Percentiles rank a stretch among this genome's conserved stretches.
Evolutionary conservation across 176 grass and related monocot species (phyloP).

Genomic region (Hyparrhenia diplandra): DNA sequence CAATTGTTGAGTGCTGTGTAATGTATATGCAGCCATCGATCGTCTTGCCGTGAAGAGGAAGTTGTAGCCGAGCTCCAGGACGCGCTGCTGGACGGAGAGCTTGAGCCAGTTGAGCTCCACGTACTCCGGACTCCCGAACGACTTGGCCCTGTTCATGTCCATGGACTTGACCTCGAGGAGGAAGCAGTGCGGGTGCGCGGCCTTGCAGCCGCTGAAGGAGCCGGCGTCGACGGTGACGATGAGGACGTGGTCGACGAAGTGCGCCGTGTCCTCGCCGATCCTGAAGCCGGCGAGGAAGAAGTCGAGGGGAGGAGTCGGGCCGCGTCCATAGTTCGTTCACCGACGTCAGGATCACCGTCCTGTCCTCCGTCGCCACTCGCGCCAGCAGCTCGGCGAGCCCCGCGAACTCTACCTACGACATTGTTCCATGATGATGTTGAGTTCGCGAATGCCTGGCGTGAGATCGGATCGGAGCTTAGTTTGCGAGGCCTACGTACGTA

Average conservation of each 20-base stretch:
- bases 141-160: neutral
- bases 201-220: neutral
- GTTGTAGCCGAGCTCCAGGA: neutral
- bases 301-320: neutral
- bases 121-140: neutral
- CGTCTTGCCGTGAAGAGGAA: neutral
- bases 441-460: too few species aligned
- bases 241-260: neutral
- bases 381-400: conserved; percentile 40
- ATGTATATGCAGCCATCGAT: too few species aligned
- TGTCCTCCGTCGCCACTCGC: conserved; percentile 48
- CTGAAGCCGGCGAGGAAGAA: neutral
- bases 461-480: too few species aligned
- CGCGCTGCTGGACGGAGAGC: neutral
- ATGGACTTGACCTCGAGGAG: neutral
- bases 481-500: too few species aligned
- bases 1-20: too few species aligned
- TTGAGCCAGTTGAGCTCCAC: neutral
- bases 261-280: neutral
- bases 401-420: neutral
- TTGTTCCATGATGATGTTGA: neutral
- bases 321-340: neutral
- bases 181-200: neutral
- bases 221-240: neutral
- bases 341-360: conserved; percentile 72